Percentiles rank a stretch among this genome's conserved stretches.
phyloP scores from a whole-genome alignment of 2,329 filamentous ascomycete species.

The Clarireedia sp. region DNA sequence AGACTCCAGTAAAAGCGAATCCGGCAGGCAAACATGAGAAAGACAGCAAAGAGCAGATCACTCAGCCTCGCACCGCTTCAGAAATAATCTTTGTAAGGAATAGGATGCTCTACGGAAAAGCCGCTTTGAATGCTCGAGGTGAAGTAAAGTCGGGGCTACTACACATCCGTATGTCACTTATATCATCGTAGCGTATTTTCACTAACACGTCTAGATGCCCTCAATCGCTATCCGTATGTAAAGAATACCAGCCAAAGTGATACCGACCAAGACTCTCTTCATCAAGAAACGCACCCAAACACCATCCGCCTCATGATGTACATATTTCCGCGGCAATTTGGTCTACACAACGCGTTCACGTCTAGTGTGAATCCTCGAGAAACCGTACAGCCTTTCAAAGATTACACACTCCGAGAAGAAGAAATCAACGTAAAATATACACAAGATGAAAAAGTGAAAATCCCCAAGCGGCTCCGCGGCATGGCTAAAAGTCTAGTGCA shows the following conservation, averaged over 20 bases:
- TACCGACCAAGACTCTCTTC: constrained; percentile 1
- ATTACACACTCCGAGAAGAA: constrained; percentile 78
- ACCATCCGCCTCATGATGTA: constrained; percentile 77
- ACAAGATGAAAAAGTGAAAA: constrained; percentile 25
- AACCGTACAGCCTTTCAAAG: constrained; percentile 67
- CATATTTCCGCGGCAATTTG: constrained; percentile 86
- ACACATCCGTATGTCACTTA: constrained; percentile 61
- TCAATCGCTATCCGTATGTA: constrained; percentile 58
- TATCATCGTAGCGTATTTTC: constrained; percentile 13
- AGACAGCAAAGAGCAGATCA: background rate
- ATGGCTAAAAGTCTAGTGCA: constrained; percentile 49
- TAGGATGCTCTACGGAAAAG: constrained; percentile 78
- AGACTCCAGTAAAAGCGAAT: background rate
- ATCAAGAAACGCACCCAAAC: constrained; percentile 37
- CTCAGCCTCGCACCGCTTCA: constrained; percentile 34
- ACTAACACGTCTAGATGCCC: constrained; percentile 52
- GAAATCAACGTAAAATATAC: constrained; percentile 51
- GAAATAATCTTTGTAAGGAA: constrained; percentile 69
- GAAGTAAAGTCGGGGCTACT: constrained; percentile 65
- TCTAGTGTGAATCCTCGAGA: constrained; percentile 55
- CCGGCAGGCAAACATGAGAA: background rate
- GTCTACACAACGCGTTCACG: constrained; percentile 86
- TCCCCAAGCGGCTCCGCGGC: constrained; percentile 65
- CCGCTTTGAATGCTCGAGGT: constrained; percentile 60
- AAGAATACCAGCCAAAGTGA: constrained; percentile 1